These are phyloP conservation scores for Debaryomyces fabryi DNA, from an alignment of 1,139 yeast species.

Conservation along the genomic window DNA sequence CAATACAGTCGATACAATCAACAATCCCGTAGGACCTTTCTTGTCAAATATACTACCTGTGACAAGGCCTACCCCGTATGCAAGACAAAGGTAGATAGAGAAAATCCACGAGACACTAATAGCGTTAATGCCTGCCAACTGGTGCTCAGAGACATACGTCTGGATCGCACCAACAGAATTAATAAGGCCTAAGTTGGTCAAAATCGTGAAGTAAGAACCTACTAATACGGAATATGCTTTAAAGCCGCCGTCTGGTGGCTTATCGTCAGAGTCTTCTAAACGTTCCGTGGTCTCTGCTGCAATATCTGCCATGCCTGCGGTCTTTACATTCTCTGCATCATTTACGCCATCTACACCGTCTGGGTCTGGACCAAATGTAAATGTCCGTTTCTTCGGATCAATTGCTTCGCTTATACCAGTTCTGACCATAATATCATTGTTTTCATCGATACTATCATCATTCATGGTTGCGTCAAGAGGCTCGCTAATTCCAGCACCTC, in stretches of 20 bases:
- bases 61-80: constrained; percentile 60
- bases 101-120: constrained; percentile 68
- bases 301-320: background rate
- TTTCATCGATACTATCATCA: background rate
- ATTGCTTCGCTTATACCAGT: background rate
- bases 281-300: background rate
- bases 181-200: constrained; percentile 61
- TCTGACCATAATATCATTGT: background rate
- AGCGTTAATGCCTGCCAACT: constrained; percentile 45
- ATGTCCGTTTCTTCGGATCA: background rate
- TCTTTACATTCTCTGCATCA: background rate
- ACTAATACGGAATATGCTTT: constrained; percentile 62
- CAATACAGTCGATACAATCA: constrained; percentile 43
- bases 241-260: constrained; percentile 63
- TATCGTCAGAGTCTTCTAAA: background rate
- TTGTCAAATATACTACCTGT: constrained; percentile 49
- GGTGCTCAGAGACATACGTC: constrained; percentile 58
- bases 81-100: constrained; percentile 58
- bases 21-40: constrained; percentile 47
- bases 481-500: background rate
- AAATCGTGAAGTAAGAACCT: constrained; percentile 62
- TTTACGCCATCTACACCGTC: background rate
- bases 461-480: background rate
- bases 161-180: constrained; percentile 70
- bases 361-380: background rate